Evolutionary conservation across 169 alveolate species (phyloP).

Genomic region (Eimeria falciformis): DNA sequence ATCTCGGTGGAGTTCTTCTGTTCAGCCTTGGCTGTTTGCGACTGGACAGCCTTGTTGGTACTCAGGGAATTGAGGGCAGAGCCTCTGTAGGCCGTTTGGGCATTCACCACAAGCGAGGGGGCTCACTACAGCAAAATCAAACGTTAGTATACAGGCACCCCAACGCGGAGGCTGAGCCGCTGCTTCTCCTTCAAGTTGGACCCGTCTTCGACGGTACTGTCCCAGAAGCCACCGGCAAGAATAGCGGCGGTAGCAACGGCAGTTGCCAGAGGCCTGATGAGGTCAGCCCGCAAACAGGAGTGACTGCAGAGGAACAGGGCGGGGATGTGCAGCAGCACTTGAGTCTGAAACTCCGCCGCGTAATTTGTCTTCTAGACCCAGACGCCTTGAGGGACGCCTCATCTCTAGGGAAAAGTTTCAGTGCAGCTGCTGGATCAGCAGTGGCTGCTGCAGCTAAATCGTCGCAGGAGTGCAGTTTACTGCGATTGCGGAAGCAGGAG

Average conservation of each 20-base stretch:
- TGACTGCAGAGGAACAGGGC: no score
- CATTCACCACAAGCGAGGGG: neutral
- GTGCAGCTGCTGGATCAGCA: constrained; percentile 35
- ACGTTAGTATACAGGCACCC: constrained; percentile 9
- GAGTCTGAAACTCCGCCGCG: constrained; percentile 30
- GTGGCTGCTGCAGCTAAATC: neutral
- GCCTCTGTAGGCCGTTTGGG: constrained; percentile 32
- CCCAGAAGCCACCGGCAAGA: neutral
- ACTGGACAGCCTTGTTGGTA: neutral
- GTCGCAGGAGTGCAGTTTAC: constrained; percentile 45
- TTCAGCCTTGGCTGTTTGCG: constrained; percentile 1
- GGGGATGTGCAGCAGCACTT: neutral
- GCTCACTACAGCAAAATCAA: constrained; percentile 1
- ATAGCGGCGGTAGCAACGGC: neutral
- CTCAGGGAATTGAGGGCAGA: constrained; percentile 10
- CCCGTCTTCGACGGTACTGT: neutral
- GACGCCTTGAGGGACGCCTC: constrained; percentile 12
- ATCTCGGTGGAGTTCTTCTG: neutral
- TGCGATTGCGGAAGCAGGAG: neutral
- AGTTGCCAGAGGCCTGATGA: neutral
- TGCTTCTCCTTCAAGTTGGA: neutral
- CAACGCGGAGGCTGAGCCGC: neutral
- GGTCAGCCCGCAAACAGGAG: no score
- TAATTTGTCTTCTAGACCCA: constrained; percentile 33
- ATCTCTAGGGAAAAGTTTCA: neutral